Evolutionary conservation across 2,329 filamentous ascomycete species (phyloP).

Genomic region (Aspergillus persii): DNA sequence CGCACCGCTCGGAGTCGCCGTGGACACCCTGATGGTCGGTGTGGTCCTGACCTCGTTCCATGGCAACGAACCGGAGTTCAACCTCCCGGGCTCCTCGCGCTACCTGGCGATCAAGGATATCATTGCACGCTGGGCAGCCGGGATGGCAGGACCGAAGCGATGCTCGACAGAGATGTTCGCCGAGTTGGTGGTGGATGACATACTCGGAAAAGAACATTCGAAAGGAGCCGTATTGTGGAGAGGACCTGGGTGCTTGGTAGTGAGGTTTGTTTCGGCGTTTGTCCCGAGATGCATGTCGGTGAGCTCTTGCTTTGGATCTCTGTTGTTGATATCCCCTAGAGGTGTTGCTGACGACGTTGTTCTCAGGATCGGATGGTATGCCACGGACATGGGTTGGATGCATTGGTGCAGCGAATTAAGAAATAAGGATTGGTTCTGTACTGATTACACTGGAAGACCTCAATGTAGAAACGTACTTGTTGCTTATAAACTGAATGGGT

Average conservation of each 20-base stretch:
- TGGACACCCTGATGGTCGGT: conserved; percentile 30
- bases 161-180: conserved; percentile 11
- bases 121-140: conserved; percentile 12
- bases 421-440: neutral
- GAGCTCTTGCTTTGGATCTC: neutral
- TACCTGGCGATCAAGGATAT: conserved; percentile 9
- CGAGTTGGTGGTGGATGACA: conserved; percentile 7
- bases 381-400: conserved; percentile 1
- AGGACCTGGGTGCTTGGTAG: conserved; percentile 4
- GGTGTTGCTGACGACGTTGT: neutral
- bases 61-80: conserved; percentile 4
- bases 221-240: conserved; percentile 7
- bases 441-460: neutral
- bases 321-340: neutral
- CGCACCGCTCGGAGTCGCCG: conserved; percentile 27
- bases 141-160: conserved; percentile 7
- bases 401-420: conserved; percentile 1
- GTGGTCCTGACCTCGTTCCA: conserved; percentile 20
- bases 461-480: neutral
- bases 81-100: conserved; percentile 2
- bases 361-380: conserved; percentile 2
- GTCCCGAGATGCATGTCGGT: conserved; percentile 13
- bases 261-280: conserved; percentile 6
- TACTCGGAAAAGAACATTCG: conserved; percentile 4
- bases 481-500: neutral